Percentiles rank a stretch among this genome's conserved stretches.
phyloP scores from a whole-genome alignment of 495 filamentous ascomycete genomes.

The Neurospora sp. region DNA sequence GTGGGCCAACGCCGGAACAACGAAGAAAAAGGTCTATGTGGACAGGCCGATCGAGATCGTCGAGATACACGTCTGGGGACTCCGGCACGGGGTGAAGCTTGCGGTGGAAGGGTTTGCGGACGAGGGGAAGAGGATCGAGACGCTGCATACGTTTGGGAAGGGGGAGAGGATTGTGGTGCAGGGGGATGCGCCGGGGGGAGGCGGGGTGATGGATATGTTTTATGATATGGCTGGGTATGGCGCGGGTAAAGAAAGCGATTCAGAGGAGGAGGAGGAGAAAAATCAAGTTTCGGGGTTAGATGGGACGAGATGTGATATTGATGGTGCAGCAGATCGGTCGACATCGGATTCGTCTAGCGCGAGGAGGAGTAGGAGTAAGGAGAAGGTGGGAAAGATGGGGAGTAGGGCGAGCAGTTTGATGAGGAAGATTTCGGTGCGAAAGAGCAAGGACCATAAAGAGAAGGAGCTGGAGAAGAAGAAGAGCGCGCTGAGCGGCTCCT shows the following conservation, averaged over 20 bases:
- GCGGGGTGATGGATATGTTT: slow-evolving; percentile 38
- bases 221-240: slow-evolving; percentile 43
- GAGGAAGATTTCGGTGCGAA: slow-evolving; percentile 14
- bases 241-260: neutral
- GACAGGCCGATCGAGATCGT: slow-evolving; percentile 76
- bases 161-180: slow-evolving; percentile 67
- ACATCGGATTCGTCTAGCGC: neutral
- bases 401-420: slow-evolving; percentile 9
- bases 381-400: slow-evolving; percentile 11
- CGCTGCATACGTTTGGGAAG: slow-evolving; percentile 68
- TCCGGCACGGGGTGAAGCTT: slow-evolving; percentile 81
- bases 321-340: neutral
- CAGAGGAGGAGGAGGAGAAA: slow-evolving; percentile 21
- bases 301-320: slow-evolving; percentile 2
- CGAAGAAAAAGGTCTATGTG: slow-evolving; percentile 58
- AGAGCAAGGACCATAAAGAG: slow-evolving; percentile 6
- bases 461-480: neutral
- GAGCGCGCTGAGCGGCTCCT: neutral
- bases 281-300: slow-evolving; percentile 14
- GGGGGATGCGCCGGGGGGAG: slow-evolving; percentile 37
- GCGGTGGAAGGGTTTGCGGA: slow-evolving; percentile 77
- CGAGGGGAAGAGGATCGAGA: slow-evolving; percentile 75
- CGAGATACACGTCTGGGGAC: slow-evolving; percentile 83
- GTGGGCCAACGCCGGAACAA: slow-evolving; percentile 52
- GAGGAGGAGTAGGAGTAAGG: slow-evolving; percentile 7